Conservation (phyloP, 371 early-diverging fungal species). For the Nematocida displodere region DNA sequence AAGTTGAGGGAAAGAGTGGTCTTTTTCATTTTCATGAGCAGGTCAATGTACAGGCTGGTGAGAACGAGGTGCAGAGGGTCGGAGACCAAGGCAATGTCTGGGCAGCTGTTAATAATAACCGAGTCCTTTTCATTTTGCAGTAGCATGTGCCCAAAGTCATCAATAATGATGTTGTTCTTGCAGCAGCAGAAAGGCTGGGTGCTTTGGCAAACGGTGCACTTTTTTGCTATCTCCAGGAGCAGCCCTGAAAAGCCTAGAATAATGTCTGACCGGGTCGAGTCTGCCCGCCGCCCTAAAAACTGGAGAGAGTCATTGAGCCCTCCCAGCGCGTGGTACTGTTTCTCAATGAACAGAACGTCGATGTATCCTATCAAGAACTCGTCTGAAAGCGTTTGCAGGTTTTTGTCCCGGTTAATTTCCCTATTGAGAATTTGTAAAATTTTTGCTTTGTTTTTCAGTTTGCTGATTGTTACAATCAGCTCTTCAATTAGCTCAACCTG, state of each 20-base stretch:
- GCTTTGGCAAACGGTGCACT: neutral
- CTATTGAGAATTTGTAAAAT: constrained; percentile 7
- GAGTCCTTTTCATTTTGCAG: constrained; percentile 18
- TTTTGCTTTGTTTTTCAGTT: constrained; percentile 25
- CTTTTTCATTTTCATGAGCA: constrained; percentile 31
- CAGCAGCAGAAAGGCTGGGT: constrained; percentile 5
- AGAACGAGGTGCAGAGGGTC: constrained; percentile 25
- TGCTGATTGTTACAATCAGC: constrained; percentile 34
- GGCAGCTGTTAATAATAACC: neutral
- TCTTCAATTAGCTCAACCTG: constrained; percentile 26
- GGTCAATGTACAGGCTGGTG: constrained; percentile 16
- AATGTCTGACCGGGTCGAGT: constrained; percentile 15
- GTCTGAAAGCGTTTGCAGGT: neutral
- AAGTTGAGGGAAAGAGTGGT: constrained; percentile 7
- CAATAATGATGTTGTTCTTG: constrained; percentile 14
- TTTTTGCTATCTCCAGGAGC: constrained; percentile 9
- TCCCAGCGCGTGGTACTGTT: neutral
- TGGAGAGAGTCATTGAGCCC: constrained; percentile 21
- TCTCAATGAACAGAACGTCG: constrained; percentile 28
- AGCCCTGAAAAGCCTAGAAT: constrained; percentile 22
- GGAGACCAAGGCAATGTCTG: neutral
- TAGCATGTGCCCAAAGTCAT: constrained; percentile 18
- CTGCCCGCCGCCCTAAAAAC: neutral
- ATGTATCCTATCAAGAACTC: constrained; percentile 33
- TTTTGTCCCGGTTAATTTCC: constrained; percentile 23